Evolutionary conservation across 2,329 filamentous ascomycete species (phyloP), one percentile per base, ranked within the genome.

Genomic region (Colletotrichum horii): DNA sequence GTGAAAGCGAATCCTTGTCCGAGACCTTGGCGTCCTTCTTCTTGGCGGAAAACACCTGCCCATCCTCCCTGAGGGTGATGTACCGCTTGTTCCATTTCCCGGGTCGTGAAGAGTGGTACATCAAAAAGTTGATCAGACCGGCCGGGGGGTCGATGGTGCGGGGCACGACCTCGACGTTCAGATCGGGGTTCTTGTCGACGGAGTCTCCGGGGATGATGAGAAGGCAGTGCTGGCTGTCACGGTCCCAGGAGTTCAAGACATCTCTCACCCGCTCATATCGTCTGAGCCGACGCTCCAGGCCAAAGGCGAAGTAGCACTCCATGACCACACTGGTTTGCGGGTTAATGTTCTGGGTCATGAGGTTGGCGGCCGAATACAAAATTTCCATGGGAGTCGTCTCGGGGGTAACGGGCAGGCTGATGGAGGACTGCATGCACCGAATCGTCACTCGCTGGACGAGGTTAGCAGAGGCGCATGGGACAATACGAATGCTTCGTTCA

Each of bases 191-290:
- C 68, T 89, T 87, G n/a, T 90, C 87, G 7, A 88, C 86, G 3
- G 88, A 84, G 48, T 92, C 89, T 3, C 89, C 87, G 16, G 93
- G 88, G 70, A 93, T 85, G 26, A 98, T 88, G 22, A 94, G 85
- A 16, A 98, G 87, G 9, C 90, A 88, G 80, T 98, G 97, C 79
- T 96, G 93, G 4, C 89, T 88, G 82, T 98, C 96, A 58, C 90
- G 88, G 76, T 98, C 95, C 96, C 96, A 98, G 1, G 96, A 97
- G 83, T 98, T 97, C 89, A 98, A 91, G 26, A 98, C 91, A 80
- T 98, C 95, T 75, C 95, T 92, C 36, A 98, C 90, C 77, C 92
- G 92, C 85, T 98, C 96, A 82, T 98, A 98, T 52, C 92, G 93
- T 55, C 96, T 93, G 30, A 98, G 85, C 1, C 94, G 94, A 52